Conservation (phyloP, 2,329 filamentous ascomycete genomes). For the Cyphellophora europaea region DNA sequence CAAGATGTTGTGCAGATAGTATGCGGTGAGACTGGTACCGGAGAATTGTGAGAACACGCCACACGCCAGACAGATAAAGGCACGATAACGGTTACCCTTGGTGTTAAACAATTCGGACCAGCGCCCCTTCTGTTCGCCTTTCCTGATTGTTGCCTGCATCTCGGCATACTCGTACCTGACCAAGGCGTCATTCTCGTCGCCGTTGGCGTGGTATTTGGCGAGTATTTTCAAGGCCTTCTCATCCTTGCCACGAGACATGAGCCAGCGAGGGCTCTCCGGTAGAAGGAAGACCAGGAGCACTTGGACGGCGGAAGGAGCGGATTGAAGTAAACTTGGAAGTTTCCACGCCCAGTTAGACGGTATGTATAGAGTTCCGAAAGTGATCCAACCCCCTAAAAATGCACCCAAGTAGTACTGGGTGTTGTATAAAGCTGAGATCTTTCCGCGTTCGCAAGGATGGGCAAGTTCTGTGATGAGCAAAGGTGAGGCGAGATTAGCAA, state of each 20-base stretch:
- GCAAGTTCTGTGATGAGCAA: slow-evolving; percentile 34
- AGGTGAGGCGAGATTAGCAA: slow-evolving; percentile 24
- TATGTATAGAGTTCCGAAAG: slow-evolving; percentile 33
- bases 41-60: slow-evolving; percentile 50
- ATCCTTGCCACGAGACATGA: slow-evolving; percentile 26
- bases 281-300: slow-evolving; percentile 51
- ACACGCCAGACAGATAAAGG: slow-evolving; percentile 42
- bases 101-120: slow-evolving; percentile 56
- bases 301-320: slow-evolving; percentile 48
- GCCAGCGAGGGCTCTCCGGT: slow-evolving; percentile 58
- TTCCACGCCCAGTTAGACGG: slow-evolving; percentile 46
- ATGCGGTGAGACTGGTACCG: slow-evolving; percentile 36
- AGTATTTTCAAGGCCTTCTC: slow-evolving; percentile 21
- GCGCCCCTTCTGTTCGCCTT: slow-evolving; percentile 23
- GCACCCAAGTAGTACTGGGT: slow-evolving; percentile 43
- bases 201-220: slow-evolving; percentile 29
- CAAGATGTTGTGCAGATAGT: slow-evolving; percentile 30
- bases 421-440: slow-evolving; percentile 42
- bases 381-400: slow-evolving; percentile 40
- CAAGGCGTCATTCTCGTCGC: slow-evolving; percentile 28
- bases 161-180: slow-evolving; percentile 27
- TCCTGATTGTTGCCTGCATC: slow-evolving; percentile 21
- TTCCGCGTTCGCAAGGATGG: slow-evolving; percentile 38
- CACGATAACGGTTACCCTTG: slow-evolving; percentile 44
- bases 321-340: slow-evolving; percentile 58